These are phyloP conservation scores for Raphanus hybrid DNA, from an alignment of 441 rosid genomes.

Conservation along the genomic window DNA sequence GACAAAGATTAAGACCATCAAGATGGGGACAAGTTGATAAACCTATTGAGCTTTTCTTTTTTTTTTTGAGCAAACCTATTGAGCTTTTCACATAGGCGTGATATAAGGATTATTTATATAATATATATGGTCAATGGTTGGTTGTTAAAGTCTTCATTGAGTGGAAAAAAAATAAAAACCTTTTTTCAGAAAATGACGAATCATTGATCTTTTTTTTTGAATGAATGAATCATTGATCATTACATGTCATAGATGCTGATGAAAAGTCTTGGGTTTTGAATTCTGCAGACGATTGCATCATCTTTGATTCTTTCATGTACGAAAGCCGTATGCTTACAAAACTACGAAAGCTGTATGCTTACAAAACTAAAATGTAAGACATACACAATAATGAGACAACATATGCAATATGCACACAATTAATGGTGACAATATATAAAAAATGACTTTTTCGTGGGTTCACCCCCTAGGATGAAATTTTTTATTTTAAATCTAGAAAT, in stretches of 20 bases:
- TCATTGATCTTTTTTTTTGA: neutral
- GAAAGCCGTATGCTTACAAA: neutral
- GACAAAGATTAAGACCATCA: neutral
- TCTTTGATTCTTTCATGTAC: neutral
- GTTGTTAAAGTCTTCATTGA: neutral
- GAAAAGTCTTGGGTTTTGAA: neutral
- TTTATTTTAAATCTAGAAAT: too few species aligned
- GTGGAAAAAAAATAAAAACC: neutral
- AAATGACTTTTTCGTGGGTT: too few species aligned
- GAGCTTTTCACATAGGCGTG: constrained; percentile 1
- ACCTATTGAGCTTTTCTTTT: neutral
- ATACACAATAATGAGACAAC: neutral
- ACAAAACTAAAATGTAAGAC: neutral
- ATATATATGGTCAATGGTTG: neutral
- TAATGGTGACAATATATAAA: too few species aligned
- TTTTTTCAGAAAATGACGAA: neutral
- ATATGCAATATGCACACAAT: neutral
- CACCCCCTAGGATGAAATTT: too few species aligned
- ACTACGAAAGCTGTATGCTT: neutral
- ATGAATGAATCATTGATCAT: neutral
- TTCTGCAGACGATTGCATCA: constrained; percentile 1
- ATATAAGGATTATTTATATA: neutral
- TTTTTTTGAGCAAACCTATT: neutral
- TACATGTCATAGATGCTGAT: neutral
- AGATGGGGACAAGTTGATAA: constrained; percentile 22